These are phyloP conservation scores for Solanum stenotomum DNA, from an alignment of 257 asterid genomes.

Conservation along the genomic window DNA sequence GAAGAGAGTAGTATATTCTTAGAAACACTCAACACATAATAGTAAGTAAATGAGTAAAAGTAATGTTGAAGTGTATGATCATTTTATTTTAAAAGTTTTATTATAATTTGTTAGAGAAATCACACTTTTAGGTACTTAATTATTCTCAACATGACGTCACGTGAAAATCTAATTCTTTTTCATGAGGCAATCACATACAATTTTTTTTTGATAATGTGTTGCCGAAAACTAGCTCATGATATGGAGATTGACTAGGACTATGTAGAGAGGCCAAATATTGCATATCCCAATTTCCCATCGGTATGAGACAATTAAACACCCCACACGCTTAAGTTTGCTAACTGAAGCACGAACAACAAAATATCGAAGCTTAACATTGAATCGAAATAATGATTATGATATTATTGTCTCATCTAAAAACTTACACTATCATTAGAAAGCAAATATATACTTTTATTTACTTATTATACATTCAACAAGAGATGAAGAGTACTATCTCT, in stretches of 20 bases:
- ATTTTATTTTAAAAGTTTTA: neutral
- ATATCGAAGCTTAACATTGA: neutral
- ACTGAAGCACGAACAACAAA: neutral
- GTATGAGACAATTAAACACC: neutral
- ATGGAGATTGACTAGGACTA: neutral
- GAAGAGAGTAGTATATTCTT: neutral
- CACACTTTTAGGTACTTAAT: neutral
- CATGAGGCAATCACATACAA: fast-evolving
- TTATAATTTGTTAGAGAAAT: neutral
- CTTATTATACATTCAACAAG: too few species aligned
- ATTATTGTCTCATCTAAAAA: too few species aligned
- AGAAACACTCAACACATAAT: neutral
- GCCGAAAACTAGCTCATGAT: neutral
- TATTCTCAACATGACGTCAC: neutral
- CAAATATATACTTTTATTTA: too few species aligned
- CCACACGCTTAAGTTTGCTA: neutral
- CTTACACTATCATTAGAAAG: too few species aligned
- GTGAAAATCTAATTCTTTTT: neutral
- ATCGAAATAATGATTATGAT: too few species aligned
- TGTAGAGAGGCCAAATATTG: neutral
- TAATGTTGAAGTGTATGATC: neutral
- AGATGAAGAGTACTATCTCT: neutral
- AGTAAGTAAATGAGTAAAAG: neutral
- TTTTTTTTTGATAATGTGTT: neutral
- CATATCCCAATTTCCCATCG: neutral